Base-by-base conservation (phyloP, 768 basidiomycete species). In the Candolleomyces aberdarensis region DNA sequence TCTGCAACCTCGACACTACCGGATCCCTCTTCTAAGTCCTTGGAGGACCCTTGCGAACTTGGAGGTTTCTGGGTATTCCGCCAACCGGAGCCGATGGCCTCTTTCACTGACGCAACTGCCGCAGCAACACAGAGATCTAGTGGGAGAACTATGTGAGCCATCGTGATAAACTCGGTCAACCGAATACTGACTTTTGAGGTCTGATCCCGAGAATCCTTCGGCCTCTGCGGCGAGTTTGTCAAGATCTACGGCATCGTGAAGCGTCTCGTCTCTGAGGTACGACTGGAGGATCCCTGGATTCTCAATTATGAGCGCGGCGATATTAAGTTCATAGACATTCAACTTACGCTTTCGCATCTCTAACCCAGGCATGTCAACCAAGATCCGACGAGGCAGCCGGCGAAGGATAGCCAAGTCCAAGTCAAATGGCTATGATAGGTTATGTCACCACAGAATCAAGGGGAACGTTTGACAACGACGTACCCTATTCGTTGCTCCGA, bases 401-500 rank as follows among this genome's bases (percentile, higher is more conserved):
- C 62, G 62, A 46, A 65, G 62, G 40, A 67, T 56, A n/a, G 66
- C 66, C 14, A 57, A 50, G 46, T 65, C 66, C 10, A 65, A 40
- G 60, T 65, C 64, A 39, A 47, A 60, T 8, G 64, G 66, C 62
- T 67, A 39, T 26, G 15, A 26, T 41, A 56, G 31, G n/a, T 59
- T 52, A 56, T 26, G 9, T 22, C 17, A 22, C 14, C 5, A 19
- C 6, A 39, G 41, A 41, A 40, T 19, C 31, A 19, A 20, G 19
- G n/a, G 48, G 29, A 47, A 51, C 10, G 14, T 6, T 14, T 20
- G 22, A 46, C 22, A 19, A 15, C 11, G 29, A 62, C 66, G 10
- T 39, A 65, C 66, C 50, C 66, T 60, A 62, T 65, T 67, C 22
- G 64, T 65, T 10, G 66, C 66, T 13, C 64, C 66, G 6, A 66